Percentiles rank a stretch among this genome's conserved stretches.
These are phyloP conservation scores for Blepharisma stoltei DNA, from an alignment of 73 alveolate genomes.

Conservation along the genomic window DNA sequence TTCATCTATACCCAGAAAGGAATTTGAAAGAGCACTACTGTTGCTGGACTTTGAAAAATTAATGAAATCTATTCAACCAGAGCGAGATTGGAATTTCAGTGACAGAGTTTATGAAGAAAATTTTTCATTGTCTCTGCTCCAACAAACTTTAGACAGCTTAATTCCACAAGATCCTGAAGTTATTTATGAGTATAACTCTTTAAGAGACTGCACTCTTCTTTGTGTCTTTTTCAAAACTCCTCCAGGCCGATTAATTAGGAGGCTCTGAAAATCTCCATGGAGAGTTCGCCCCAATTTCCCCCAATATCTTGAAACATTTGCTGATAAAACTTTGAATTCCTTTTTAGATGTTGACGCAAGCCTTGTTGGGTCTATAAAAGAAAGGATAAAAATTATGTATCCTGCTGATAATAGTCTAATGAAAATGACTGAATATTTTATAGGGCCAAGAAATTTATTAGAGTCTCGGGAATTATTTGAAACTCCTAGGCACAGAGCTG, in stretches of 20 bases:
- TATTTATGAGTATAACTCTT: constrained; percentile 56
- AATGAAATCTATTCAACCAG: constrained; percentile 66
- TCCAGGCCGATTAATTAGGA: constrained; percentile 80
- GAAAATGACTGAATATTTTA: constrained; percentile 47
- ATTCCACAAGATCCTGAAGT: constrained; percentile 61
- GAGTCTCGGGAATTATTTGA: constrained; percentile 26
- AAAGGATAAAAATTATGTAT: constrained; percentile 69
- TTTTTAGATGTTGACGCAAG: constrained; percentile 63
- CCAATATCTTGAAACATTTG: constrained; percentile 50
- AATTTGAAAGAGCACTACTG: constrained; percentile 37
- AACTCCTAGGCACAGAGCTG: constrained; percentile 36
- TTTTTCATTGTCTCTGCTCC: constrained; percentile 50
- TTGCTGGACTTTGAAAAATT: constrained; percentile 45
- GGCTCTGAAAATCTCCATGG: constrained; percentile 58
- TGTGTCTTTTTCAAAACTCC: constrained; percentile 73
- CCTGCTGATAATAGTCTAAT: constrained; percentile 83
- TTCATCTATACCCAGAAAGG: constrained; percentile 36
- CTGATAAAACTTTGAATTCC: constrained; percentile 31
- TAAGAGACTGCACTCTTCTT: constrained; percentile 66
- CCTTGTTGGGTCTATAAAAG: constrained; percentile 64
- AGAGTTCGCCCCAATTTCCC: constrained; percentile 64
- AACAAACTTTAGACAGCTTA: constrained; percentile 51
- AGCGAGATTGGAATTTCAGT: constrained; percentile 65
- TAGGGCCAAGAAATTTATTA: constrained; percentile 35
- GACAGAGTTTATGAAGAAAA: constrained; percentile 72